Conservation (phyloP, 208 protist genomes). For the Trichomonas tenax region DNA sequence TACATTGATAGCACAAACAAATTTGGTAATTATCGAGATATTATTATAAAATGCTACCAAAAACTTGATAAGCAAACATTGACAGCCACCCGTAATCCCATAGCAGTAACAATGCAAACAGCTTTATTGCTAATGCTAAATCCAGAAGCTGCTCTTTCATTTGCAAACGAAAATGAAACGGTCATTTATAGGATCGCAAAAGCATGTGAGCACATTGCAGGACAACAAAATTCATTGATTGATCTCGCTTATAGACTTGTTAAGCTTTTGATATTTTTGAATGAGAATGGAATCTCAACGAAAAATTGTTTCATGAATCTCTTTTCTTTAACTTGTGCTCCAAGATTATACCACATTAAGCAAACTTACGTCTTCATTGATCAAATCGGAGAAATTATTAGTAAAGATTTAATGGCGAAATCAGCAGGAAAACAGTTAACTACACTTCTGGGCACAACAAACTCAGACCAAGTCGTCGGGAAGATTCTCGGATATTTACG, state of each 20-base stretch:
- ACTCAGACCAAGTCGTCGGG: neutral
- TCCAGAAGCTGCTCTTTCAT: neutral
- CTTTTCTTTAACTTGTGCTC: neutral
- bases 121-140: neutral
- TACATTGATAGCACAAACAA: neutral
- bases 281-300: neutral
- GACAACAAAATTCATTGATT: neutral
- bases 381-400: neutral
- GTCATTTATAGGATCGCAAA: neutral
- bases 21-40: neutral
- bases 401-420: neutral
- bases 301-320: neutral
- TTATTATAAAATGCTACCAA: neutral
- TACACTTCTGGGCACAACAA: neutral
- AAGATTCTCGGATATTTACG: neutral
- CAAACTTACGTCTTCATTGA: neutral
- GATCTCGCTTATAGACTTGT: neutral
- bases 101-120: neutral
- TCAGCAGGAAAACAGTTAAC: neutral
- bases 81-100: neutral
- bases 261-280: neutral
- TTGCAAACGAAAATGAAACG: neutral
- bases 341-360: neutral
- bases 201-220: neutral
- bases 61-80: neutral